A percentile compares a stretch with the other conserved stretches of the same genome.
Conservation (phyloP, 257 asterid species). For the Rauvolfia tetraphylla region DNA sequence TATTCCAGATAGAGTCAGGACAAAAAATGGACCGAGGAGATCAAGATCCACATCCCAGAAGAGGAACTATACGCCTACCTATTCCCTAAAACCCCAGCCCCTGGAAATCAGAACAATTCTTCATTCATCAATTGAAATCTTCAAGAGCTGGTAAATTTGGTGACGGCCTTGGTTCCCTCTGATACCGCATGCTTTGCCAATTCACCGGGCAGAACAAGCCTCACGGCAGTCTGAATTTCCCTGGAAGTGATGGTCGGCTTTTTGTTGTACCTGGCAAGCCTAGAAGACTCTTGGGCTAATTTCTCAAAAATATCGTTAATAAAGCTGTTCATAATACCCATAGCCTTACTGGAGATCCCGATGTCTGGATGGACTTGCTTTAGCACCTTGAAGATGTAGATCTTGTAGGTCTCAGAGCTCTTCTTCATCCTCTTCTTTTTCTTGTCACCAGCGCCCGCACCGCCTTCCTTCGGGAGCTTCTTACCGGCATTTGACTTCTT, state of each 20-base stretch:
- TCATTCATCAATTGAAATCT: no score
- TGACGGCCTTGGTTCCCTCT: no score
- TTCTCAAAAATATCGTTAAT: no score
- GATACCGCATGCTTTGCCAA: no score
- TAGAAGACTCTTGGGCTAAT: no score
- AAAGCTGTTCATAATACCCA: no score
- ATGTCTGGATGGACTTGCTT: no score
- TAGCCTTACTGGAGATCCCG: no score
- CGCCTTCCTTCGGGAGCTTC: conserved; percentile 50
- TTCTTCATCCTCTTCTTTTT: conserved; percentile 58
- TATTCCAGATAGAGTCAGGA: background rate
- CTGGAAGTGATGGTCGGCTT: no score
- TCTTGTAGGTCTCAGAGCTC: conserved; percentile 62
- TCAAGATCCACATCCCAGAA: background rate
- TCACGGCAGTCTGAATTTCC: no score
- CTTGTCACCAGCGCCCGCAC: conserved; percentile 45
- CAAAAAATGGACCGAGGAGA: background rate
- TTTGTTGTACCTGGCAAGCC: no score
- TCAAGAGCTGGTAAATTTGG: conserved; percentile 54
- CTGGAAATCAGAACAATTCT: background rate
- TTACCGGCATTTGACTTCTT: conserved; percentile 60
- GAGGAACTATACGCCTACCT: background rate
- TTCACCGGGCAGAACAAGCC: no score
- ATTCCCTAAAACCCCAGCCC: background rate
- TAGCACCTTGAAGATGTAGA: conserved; percentile 70